Base-by-base conservation (phyloP, 305 asterid genomes). In the Fraxinus sp. region DNA sequence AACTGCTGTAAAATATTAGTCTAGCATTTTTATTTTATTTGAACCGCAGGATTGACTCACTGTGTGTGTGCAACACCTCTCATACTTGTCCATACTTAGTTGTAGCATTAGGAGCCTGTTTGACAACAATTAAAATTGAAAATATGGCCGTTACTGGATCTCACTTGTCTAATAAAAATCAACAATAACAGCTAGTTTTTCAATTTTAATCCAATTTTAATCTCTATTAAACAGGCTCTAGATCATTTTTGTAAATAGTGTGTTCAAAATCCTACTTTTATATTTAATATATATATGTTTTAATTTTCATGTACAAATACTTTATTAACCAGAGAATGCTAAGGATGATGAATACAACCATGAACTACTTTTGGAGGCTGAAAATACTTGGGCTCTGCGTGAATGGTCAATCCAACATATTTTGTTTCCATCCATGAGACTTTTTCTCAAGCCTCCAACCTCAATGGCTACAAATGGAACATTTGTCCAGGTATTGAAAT, bases 401-500 rank as follows among this genome's bases (percentile, higher is more conserved):
- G 99, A 94, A 89, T 96, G 98, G 99, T 90, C 95, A 62, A 94
- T 96, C 84, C 55, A 46, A 13, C 55, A 46, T 46, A 88, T 96
- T 74, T 84, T 96, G 77, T 91, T 94, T 90, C 97, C 99, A 66
- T 89, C 99, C 82, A 89, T 93, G 95, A 90, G 95, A 83, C 97
- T 96, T 78, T 96, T 94, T 86, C 91, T 94, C 87, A 96, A 92
- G 90, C 97, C 99, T 83, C 97, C 93, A 4, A 84, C 81, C 75
- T 87, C 94, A 41, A 96, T 96, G 99, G 98, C 97, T 85, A 89
- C 97, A 78, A 90, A 96, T 84, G 99, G 98, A 85, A 94, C 98
- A 83, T 92, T 96, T 86, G 90, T 96, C 87, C 94, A 92, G 98
- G 99, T 94, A 90, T 59, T 81, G 4, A 10, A 57, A 68, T 76